Evolutionary conservation across 768 basidiomycete species (phyloP), one percentile per base, ranked within the genome.

Genomic region (Tylopilus felleus): DNA sequence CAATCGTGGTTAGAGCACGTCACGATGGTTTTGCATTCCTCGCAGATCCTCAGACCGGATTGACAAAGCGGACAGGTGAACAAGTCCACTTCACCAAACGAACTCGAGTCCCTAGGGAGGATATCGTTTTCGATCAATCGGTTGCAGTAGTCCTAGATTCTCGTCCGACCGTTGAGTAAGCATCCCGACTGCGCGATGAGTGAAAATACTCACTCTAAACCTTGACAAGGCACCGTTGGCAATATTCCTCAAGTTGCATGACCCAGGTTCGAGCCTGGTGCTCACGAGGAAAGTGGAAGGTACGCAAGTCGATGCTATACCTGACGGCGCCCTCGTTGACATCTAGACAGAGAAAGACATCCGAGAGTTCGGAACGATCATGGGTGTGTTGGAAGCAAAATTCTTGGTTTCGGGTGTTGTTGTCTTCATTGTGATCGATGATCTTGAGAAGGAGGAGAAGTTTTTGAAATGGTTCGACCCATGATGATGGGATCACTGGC

Each of bases 51-150:
- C 8, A 57, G 29, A 22, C 0, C 9, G 27, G 12, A 31, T 28
- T 5, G 17, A 47, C 53, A 57, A 10, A 55, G 47, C 4, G 52
- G 48, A 21, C 56, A 57, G 10, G 52, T 57, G 0, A 43, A n/a
- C 25, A 57, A 19, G 13, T 57, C 27, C 8, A 47, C 53, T 2
- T 23, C 4, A 6, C 7, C 10, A 10, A 54, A 57, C 6, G 42
- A 28, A 6, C 23, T 43, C 4, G 35, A 19, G 9, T 56, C 47
- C 0, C 23, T 27, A 31, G 29, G 29, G 22, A 53, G 38, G 27
- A 56, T 17, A 10, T 3, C 33, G 9, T 8, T 4, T 21, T 23
- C 10, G 14, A 57, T 53, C 35, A 57, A 33, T 21, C 19, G 29
- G 5, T 31, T 3, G 0, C 36, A 28, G 28, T 25, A 57, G 14